Evolutionary conservation across 2,329 filamentous ascomycete species (phyloP), one percentile per base, ranked within the genome.

Genomic region (Alternaria brassicicola): DNA sequence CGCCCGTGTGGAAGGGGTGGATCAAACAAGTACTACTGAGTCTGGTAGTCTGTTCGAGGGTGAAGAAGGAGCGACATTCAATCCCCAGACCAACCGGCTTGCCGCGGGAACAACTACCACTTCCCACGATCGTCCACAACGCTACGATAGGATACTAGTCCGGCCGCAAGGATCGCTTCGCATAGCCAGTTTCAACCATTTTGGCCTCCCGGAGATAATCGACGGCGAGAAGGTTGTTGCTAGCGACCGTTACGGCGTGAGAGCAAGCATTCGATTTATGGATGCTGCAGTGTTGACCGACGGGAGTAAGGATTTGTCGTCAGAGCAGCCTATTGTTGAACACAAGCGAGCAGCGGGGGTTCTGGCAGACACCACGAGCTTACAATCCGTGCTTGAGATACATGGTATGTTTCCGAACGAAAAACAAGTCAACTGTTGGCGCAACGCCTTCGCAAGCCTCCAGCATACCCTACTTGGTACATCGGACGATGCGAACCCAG

Each of bases 31-130:
- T 19, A 58, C 67, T 13, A 61, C 65, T 6, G 67, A 68, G 6
- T 8, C 30, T 6, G 67, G 73, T 10, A 77, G 81, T 15, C 60
- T 80, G 0, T 82, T 81, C 28, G 82, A 86, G 51, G 88, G 87
- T 2, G 87, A 89, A 69, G 81, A 86, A 59, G 88, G 87, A 1
- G 85, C 86, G 3, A 90, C 88, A 0, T 90, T 88, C 68, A 83
- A 90, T 65, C 87, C 87, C 0, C 75, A 75, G 2, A 75, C 75
- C 6, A 90, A 90, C 64, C 70, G 74, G 1, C 78, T 88, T 12
- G 87, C 88, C 3, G 80, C 82, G 1, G 77, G 79, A 10, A 81
- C 82, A 3, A 81, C 83, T 1, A 82, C 84, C 39, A 81, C 85
- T 9, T 86, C 88, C 2, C 81, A 85, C 46, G 82, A 82, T 63